phyloP scores from a whole-genome alignment of 2,329 filamentous ascomycete genomes.

The Ophiostoma quercus region DNA sequence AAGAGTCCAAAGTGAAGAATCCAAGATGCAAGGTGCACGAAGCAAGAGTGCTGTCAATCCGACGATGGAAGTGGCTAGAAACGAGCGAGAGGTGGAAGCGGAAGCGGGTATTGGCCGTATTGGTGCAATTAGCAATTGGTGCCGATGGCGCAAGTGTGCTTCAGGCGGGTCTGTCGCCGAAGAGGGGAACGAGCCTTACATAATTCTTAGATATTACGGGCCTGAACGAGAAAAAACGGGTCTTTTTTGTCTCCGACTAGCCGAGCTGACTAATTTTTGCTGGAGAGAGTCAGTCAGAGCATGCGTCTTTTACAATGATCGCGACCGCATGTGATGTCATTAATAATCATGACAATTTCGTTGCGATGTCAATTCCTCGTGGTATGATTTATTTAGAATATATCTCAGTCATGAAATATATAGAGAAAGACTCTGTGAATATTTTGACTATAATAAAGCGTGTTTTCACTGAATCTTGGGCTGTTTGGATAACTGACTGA shows the following conservation, averaged over 20 bases:
- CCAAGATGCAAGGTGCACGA: background rate
- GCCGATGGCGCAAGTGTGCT: background rate
- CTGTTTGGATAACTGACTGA: background rate
- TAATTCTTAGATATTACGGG: background rate
- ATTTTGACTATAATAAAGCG: background rate
- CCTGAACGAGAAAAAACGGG: background rate
- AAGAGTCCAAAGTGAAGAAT: background rate
- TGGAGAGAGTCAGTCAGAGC: no score
- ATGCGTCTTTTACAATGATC: constrained; percentile 22
- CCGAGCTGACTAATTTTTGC: background rate
- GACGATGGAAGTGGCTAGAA: constrained; percentile 11
- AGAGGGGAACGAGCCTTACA: constrained; percentile 7
- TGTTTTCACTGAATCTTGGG: background rate
- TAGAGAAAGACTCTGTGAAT: background rate
- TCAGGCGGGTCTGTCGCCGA: background rate
- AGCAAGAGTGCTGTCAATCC: background rate
- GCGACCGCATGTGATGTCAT: background rate
- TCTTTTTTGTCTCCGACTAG: background rate
- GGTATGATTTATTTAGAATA: background rate
- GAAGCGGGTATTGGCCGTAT: constrained; percentile 6
- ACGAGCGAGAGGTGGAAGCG: background rate
- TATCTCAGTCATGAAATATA: background rate
- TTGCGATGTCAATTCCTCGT: background rate
- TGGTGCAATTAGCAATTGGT: constrained; percentile 8
- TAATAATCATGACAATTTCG: background rate